Evolutionary conservation across 345 rosid genomes (phyloP).

Genomic region (Eucalyptus tenuipes): DNA sequence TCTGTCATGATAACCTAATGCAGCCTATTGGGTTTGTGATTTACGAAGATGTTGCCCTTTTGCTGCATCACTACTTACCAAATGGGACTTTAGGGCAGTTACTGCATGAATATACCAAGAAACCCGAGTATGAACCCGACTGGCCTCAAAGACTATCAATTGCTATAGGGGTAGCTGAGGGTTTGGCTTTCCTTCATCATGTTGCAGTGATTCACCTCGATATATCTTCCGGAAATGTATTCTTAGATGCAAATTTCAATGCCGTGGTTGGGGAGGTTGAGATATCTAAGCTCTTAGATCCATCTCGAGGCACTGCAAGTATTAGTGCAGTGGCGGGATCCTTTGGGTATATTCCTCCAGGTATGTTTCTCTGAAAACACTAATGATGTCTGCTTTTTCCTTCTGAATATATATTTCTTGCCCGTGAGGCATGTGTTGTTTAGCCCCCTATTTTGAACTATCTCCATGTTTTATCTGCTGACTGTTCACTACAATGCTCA

Average conservation of each 20-base stretch:
- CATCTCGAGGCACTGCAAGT: slow-evolving; percentile 72
- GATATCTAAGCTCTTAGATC: slow-evolving; percentile 77
- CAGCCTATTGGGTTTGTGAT: slow-evolving; percentile 79
- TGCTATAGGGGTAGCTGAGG: slow-evolving; percentile 89
- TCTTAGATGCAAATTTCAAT: slow-evolving; percentile 62
- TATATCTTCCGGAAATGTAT: slow-evolving; percentile 71
- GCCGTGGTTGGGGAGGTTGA: slow-evolving; percentile 87
- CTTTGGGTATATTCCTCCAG: slow-evolving; percentile 93
- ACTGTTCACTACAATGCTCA: slow-evolving; percentile 8
- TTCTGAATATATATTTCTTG: not conserved
- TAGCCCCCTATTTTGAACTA: not conserved
- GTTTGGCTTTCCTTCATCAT: slow-evolving; percentile 85
- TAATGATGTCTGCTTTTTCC: not conserved
- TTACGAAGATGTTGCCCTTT: slow-evolving; percentile 86
- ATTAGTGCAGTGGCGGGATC: slow-evolving; percentile 96
- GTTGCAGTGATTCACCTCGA: slow-evolving; percentile 89
- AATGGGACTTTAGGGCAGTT: slow-evolving; percentile 79
- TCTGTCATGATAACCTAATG: slow-evolving; percentile 80
- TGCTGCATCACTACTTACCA: slow-evolving; percentile 71
- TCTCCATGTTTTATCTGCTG: not conserved
- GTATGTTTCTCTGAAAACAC: slow-evolving; percentile 12
- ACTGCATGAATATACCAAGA: slow-evolving; percentile 63
- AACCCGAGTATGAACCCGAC: slow-evolving; percentile 57
- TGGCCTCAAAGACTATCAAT: slow-evolving; percentile 84
- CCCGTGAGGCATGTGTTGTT: not conserved